Base-by-base conservation (phyloP, 139 green algal genomes). In the Trebouxia sp. region DNA sequence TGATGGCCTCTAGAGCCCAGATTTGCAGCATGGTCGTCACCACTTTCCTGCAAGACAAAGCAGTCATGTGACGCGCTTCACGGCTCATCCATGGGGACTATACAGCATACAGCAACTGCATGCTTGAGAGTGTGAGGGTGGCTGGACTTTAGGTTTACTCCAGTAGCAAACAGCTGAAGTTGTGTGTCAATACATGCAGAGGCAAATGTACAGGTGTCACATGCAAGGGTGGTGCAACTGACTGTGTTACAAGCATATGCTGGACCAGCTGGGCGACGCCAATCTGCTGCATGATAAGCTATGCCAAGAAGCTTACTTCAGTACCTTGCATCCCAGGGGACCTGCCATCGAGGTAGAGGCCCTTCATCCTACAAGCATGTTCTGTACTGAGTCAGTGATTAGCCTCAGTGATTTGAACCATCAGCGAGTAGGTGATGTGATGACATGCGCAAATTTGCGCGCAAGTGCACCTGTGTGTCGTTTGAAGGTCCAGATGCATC, bases 21-120 rank as follows among this genome's bases (percentile, higher is more conserved):
- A 79, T 39, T 41, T 79, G 74, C 11, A 65, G 30, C 74, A 79
- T 79, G 15, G 66, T 30, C 45, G 10, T 58, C 6, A 47, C 26
- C 4, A 58, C 55, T 32, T 79, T 45, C 47, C 74, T 81, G 76
- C 53, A 70, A 6, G 12, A 58, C n/a, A n/a, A n/a, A n/a, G n/a
- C n/a, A n/a, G n/a, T n/a, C n/a, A n/a, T n/a, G n/a, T n/a, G n/a
- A n/a, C n/a, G n/a, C n/a, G n/a, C n/a, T n/a, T n/a, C n/a, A n/a
- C n/a, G n/a, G n/a, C n/a, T 69, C 30, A 69, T 9, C 9, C 39
- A 12, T 30, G 30, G 39, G 11, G 0, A 1, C 24, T n/a, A 6
- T 26, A 14, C 20, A 53, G 3, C 47, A 53, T 14, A 4, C 3
- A 5, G 15, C 15, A 6, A 53, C 20, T 53, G 47, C 47, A 2